A percentile compares a stretch with the other conserved stretches of the same genome.
phyloP scores from a whole-genome alignment of 2,329 filamentous ascomycete species.

The Neocatenulostroma microsporum region DNA sequence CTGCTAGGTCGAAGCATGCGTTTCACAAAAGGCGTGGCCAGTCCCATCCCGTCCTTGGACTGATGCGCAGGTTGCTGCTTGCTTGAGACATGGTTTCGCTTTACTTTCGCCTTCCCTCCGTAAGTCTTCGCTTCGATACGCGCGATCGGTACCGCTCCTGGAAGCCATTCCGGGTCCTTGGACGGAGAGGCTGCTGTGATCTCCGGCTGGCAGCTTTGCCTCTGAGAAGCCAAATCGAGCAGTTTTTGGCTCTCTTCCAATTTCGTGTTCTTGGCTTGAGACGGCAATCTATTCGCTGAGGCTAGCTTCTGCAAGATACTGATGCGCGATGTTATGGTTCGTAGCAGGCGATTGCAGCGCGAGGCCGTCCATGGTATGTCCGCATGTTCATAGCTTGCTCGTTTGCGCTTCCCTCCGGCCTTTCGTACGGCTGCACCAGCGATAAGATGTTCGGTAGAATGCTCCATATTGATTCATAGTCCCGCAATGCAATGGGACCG shows the following conservation, averaged over 20 bases:
- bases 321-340: constrained; percentile 36
- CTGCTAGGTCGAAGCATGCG: constrained; percentile 13
- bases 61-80: neutral
- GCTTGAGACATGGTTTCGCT: neutral
- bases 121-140: constrained; percentile 8
- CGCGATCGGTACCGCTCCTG: neutral
- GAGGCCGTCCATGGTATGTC: constrained; percentile 35
- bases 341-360: constrained; percentile 36
- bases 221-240: neutral
- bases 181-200: neutral
- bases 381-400: constrained; percentile 1
- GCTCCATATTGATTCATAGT: too few relatives aligned
- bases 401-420: constrained; percentile 9
- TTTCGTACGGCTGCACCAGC: constrained; percentile 1
- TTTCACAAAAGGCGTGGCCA: constrained; percentile 15
- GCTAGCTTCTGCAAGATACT: constrained; percentile 28
- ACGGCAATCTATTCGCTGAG: constrained; percentile 1
- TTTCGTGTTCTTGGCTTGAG: neutral
- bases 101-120: constrained; percentile 1
- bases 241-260: too few relatives aligned
- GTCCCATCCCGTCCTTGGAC: constrained; percentile 4
- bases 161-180: constrained; percentile 17
- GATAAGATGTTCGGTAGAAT: constrained; percentile 9
- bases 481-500: too few relatives aligned
- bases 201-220: neutral